Conservation (phyloP, 202 grass and related monocot species). For the Musa balbisiana region DNA sequence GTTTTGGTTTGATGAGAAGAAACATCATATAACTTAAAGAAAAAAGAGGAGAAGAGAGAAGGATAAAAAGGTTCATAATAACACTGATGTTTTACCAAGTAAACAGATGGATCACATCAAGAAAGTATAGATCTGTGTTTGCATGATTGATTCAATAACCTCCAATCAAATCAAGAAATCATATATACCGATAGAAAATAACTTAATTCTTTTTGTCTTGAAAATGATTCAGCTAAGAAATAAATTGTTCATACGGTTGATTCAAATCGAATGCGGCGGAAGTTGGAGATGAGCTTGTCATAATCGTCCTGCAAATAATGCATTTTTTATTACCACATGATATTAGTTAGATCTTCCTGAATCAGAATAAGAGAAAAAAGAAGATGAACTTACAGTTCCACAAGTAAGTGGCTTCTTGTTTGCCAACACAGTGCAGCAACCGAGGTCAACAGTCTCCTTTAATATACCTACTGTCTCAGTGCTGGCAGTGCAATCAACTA, state of each 20-base stretch:
- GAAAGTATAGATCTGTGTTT: no score
- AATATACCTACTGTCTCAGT: constrained; percentile 49
- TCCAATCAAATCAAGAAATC: background rate
- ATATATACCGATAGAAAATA: constrained; percentile 5
- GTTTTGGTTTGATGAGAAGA: background rate
- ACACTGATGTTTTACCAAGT: background rate
- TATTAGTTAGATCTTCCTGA: background rate
- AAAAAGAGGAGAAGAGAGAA: background rate
- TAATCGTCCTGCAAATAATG: constrained; percentile 59
- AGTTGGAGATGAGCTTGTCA: constrained; percentile 54
- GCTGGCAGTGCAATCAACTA: constrained; percentile 88
- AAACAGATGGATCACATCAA: background rate
- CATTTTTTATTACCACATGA: background rate
- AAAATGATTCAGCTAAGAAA: constrained; percentile 4
- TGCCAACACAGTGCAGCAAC: constrained; percentile 61
- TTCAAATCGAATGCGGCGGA: constrained; percentile 76
- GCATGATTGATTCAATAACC: background rate
- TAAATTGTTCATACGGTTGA: constrained; percentile 61
- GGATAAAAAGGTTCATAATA: background rate
- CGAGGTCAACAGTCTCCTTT: constrained; percentile 41
- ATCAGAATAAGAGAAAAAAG: background rate
- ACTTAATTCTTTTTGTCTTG: constrained; percentile 1
- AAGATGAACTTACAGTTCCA: constrained; percentile 46
- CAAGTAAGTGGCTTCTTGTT: constrained; percentile 90
- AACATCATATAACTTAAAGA: no score